Evolutionary conservation across 1,284 basidiomycete species (phyloP).

Genomic region (Rhodotorula mucilaginosa): DNA sequence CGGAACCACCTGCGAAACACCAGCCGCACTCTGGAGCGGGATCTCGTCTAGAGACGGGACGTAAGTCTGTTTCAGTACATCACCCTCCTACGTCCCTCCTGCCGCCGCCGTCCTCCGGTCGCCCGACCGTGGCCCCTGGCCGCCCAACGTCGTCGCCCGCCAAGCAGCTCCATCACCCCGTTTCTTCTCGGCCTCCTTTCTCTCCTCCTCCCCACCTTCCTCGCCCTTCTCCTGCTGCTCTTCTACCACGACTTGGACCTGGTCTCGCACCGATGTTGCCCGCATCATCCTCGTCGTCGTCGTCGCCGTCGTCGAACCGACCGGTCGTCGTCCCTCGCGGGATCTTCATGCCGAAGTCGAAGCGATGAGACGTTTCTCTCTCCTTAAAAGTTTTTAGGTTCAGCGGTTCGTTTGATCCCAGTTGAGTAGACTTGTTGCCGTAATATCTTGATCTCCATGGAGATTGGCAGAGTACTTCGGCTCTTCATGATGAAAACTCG

Average conservation of each 20-base stretch:
- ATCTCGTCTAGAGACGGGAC: too few relatives aligned
- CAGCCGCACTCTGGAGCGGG: too few relatives aligned
- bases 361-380: neutral
- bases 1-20: too few relatives aligned
- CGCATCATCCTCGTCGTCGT: too few relatives aligned
- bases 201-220: neutral
- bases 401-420: neutral
- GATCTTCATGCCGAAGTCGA: slow-evolving; percentile 6
- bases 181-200: neutral
- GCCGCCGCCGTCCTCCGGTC: neutral
- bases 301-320: neutral
- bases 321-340: neutral
- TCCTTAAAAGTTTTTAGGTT: too few relatives aligned
- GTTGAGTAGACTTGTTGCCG: too few relatives aligned
- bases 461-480: neutral
- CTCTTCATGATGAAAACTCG: neutral
- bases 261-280: neutral
- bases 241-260: neutral
- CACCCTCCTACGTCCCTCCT: neutral
- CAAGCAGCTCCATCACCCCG: too few relatives aligned
- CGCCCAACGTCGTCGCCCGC: too few relatives aligned
- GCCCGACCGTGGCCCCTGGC: too few relatives aligned
- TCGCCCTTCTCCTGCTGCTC: too few relatives aligned
- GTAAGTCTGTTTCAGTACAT: too few relatives aligned
- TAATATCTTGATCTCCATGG: neutral